phyloP scores from a whole-genome alignment of 148 eudicot species.

The Tetragonia tetragonoides region DNA sequence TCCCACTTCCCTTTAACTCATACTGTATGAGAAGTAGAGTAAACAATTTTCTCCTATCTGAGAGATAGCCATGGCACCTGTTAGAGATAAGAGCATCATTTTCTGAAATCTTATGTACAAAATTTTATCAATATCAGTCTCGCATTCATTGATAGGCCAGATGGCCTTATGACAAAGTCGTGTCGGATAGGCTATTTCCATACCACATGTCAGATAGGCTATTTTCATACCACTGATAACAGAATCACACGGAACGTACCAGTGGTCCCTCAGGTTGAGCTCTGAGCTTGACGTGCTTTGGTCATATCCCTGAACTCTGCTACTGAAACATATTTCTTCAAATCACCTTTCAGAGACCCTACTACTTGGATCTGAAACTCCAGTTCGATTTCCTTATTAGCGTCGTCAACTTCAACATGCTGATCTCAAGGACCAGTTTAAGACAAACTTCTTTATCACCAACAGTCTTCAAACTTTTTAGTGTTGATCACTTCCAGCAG shows the following conservation, averaged over 20 bases:
- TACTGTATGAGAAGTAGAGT: slow-evolving; percentile 63
- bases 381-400: slow-evolving; percentile 50
- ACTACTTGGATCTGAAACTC: slow-evolving; percentile 76
- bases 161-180: no score
- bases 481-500: slow-evolving; percentile 42
- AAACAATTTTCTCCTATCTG: slow-evolving; percentile 93
- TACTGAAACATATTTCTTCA: slow-evolving; percentile 69
- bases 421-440: background rate
- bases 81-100: background rate
- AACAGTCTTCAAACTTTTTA: slow-evolving; percentile 53
- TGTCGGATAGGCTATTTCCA: no score
- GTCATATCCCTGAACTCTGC: slow-evolving; percentile 66
- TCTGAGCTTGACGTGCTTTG: slow-evolving; percentile 85
- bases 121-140: no score
- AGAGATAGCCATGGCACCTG: slow-evolving; percentile 68
- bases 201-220: no score
- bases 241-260: slow-evolving; percentile 43
- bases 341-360: slow-evolving; percentile 85
- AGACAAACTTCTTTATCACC: slow-evolving; percentile 31
- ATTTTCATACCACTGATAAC: no score
- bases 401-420: slow-evolving; percentile 29
- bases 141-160: no score
- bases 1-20: slow-evolving; percentile 89
- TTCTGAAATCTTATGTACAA: slow-evolving; percentile 23
- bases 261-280: slow-evolving; percentile 78